phyloP scores from a whole-genome alignment of 2,329 filamentous ascomycete species.

The Stachybotrys elegans region DNA sequence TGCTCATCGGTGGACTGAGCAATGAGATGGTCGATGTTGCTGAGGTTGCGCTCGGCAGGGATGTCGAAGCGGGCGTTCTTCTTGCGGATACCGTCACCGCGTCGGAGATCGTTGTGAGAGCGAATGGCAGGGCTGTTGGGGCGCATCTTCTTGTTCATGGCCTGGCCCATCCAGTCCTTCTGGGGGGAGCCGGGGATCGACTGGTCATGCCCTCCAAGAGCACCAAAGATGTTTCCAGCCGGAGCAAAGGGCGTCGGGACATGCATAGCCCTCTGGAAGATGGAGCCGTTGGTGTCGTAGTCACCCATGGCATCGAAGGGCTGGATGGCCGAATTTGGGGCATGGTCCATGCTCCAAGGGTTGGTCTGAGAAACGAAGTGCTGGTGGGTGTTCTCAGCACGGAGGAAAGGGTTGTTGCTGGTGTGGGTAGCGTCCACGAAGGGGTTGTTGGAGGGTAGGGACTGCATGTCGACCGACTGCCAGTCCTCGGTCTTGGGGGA shows the following conservation, averaged over 20 bases:
- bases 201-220: conserved; percentile 39
- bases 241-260: conserved; percentile 52
- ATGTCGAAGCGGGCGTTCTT: conserved; percentile 99
- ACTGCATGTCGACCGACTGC: conserved; percentile 61
- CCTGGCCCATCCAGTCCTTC: conserved; percentile 53
- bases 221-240: conserved; percentile 48
- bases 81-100: conserved; percentile 90
- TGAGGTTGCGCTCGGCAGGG: conserved; percentile 84
- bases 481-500: conserved; percentile 61
- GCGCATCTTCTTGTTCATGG: conserved; percentile 55
- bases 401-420: conserved; percentile 63
- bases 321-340: conserved; percentile 65
- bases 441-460: conserved; percentile 57
- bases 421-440: conserved; percentile 51
- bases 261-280: conserved; percentile 51
- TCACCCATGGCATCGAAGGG: conserved; percentile 56
- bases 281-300: conserved; percentile 46
- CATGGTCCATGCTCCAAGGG: conserved; percentile 60
- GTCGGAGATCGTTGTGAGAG: conserved; percentile 70
- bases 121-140: conserved; percentile 65
- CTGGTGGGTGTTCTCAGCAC: conserved; percentile 47
- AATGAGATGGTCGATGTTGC: conserved; percentile 93
- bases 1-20: conserved; percentile 82
- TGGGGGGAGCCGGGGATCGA: conserved; percentile 52
- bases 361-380: conserved; percentile 34